A percentile compares a stretch with the other conserved stretches of the same genome.
These are phyloP conservation scores for Trichomonascaceae sp. DNA, from an alignment of 1,139 yeast species.

Conservation along the genomic window DNA sequence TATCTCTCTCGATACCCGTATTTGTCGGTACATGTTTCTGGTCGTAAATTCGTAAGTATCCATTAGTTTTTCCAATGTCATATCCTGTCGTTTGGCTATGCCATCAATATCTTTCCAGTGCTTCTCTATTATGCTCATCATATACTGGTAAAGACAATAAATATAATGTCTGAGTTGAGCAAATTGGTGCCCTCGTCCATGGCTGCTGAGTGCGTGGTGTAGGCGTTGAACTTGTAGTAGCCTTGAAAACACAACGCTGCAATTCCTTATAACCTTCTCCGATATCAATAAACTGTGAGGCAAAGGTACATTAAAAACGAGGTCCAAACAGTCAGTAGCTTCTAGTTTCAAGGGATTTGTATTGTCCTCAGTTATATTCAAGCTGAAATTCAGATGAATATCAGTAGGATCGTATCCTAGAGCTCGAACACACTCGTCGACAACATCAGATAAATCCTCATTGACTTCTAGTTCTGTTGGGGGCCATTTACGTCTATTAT, in stretches of 20 bases:
- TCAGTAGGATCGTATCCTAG: conserved; percentile 9
- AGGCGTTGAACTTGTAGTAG: conserved; percentile 15
- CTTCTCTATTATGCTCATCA: conserved; percentile 5
- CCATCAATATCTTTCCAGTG: conserved; percentile 7
- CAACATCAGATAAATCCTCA: conserved; percentile 13
- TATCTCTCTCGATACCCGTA: conserved; percentile 1
- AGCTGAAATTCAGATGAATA: conserved; percentile 18
- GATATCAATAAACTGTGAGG: conserved; percentile 19
- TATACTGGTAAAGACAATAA: conserved; percentile 6
- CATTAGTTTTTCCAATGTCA: conserved; percentile 7
- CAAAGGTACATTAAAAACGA: conserved; percentile 19
- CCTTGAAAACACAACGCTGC: conserved; percentile 14
- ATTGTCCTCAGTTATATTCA: neutral
- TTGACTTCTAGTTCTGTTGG: conserved; percentile 18
- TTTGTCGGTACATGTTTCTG: conserved; percentile 2
- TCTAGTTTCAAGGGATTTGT: neutral
- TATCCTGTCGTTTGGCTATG: neutral
- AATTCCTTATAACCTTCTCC: conserved; percentile 7
- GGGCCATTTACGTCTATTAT: conserved; percentile 17
- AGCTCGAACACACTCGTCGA: conserved; percentile 12
- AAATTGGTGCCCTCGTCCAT: conserved; percentile 1
- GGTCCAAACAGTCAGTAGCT: conserved; percentile 3
- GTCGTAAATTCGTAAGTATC: neutral
- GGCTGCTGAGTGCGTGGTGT: conserved; percentile 11
- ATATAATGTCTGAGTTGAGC: conserved; percentile 15